Evolutionary conservation across 2,329 filamentous ascomycete species (phyloP).

Genomic region (Talaromyces pinophilus): DNA sequence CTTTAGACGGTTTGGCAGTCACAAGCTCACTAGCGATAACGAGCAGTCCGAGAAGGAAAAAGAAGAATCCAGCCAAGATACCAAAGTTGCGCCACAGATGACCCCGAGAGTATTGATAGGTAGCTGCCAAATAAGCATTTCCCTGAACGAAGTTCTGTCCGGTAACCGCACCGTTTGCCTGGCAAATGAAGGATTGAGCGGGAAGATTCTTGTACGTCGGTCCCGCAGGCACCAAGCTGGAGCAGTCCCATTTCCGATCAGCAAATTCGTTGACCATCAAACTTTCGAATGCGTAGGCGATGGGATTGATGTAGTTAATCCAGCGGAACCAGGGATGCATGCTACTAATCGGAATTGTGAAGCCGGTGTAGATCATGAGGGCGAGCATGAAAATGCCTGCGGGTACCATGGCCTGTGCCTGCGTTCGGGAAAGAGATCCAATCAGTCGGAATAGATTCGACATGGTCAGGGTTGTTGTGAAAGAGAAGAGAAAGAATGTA

Average conservation of each 20-base stretch:
- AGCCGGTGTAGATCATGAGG: slow-evolving; percentile 54
- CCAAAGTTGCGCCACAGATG: slow-evolving; percentile 72
- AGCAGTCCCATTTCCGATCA: slow-evolving; percentile 59
- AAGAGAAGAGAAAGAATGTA: slow-evolving; percentile 78
- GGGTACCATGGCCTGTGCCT: slow-evolving; percentile 59
- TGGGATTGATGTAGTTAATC: slow-evolving; percentile 79
- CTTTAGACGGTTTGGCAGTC: slow-evolving; percentile 70
- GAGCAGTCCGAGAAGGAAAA: slow-evolving; percentile 64
- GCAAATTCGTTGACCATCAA: slow-evolving; percentile 84
- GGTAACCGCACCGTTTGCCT: slow-evolving; percentile 58
- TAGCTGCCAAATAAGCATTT: slow-evolving; percentile 57
- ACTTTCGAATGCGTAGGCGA: slow-evolving; percentile 77
- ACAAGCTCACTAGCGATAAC: slow-evolving; percentile 64
- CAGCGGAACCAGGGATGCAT: slow-evolving; percentile 81
- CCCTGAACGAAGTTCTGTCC: slow-evolving; percentile 59
- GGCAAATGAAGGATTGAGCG: slow-evolving; percentile 55
- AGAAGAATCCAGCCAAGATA: slow-evolving; percentile 65
- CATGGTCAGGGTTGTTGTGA: slow-evolving; percentile 73
- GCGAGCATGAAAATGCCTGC: slow-evolving; percentile 53
- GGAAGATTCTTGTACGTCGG: slow-evolving; percentile 40
- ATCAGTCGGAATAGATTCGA: slow-evolving; percentile 85
- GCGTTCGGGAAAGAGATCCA: slow-evolving; percentile 69
- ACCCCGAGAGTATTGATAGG: slow-evolving; percentile 58
- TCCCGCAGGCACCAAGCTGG: slow-evolving; percentile 25
- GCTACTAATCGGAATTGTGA: slow-evolving; percentile 51